Evolutionary conservation across 1,284 basidiomycete genomes (phyloP).

Genomic region (Ganoderma lingzhi): DNA sequence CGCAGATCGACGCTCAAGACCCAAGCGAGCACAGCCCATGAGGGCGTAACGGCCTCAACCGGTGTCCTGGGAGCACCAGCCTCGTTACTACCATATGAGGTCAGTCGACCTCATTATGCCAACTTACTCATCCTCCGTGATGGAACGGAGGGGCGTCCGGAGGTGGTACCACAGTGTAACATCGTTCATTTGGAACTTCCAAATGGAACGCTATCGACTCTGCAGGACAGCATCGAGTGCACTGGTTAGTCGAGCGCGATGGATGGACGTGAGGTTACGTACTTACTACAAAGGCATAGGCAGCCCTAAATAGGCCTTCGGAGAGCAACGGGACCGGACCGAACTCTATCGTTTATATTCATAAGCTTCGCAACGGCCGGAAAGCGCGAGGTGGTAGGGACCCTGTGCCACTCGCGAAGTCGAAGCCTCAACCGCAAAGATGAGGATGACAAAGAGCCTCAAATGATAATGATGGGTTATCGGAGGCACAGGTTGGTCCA

Average conservation of each 20-base stretch:
- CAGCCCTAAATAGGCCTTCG: neutral
- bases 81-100: neutral
- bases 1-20: neutral
- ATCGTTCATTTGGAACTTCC: constrained; percentile 4
- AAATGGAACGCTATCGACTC: neutral
- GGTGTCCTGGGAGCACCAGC: neutral
- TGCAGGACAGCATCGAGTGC: neutral
- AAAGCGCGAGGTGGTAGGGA: neutral
- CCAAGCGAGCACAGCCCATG: neutral
- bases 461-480: neutral
- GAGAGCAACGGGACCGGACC: neutral
- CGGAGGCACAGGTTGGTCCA: neutral
- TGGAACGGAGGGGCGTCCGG: neutral
- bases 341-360: neutral
- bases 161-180: constrained; percentile 5
- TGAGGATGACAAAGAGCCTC: neutral
- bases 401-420: constrained; percentile 4
- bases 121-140: neutral
- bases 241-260: constrained; percentile 2
- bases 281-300: neutral
- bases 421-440: neutral
- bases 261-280: neutral
- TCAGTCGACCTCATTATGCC: neutral
- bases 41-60: neutral
- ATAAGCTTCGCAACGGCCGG: neutral